These are phyloP conservation scores for Neopestalotiopsis rosae DNA, from an alignment of 2,329 filamentous ascomycete species.

Conservation along the genomic window DNA sequence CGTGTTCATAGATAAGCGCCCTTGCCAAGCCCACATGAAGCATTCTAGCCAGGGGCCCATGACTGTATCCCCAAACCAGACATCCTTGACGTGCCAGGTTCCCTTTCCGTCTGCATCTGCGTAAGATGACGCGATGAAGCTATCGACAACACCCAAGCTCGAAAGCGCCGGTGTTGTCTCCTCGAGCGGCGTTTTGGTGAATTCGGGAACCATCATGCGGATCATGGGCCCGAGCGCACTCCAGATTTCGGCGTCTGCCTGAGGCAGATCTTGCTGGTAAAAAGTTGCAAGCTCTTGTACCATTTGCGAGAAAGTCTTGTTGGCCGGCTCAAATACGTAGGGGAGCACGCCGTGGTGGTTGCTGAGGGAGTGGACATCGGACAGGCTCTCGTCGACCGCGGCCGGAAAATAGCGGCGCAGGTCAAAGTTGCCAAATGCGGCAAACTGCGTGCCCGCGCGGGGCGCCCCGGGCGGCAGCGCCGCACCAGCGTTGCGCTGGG, in stretches of 20 bases:
- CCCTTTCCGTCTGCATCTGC: conserved; percentile 17
- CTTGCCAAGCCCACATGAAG: conserved; percentile 23
- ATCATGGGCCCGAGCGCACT: conserved; percentile 23
- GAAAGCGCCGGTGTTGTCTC: conserved; percentile 22
- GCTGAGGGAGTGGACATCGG: conserved; percentile 17
- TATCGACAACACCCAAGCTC: conserved; percentile 21
- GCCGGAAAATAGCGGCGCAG: conserved; percentile 22
- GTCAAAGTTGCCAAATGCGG: conserved; percentile 22
- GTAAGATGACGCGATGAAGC: conserved; percentile 19
- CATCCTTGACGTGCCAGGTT: conserved; percentile 15
- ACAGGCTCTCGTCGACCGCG: background rate
- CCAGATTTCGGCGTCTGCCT: conserved; percentile 20
- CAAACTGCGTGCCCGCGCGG: conserved; percentile 17
- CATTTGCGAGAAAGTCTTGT: conserved; percentile 20
- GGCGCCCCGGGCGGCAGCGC: background rate
- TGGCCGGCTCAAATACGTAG: conserved; percentile 15
- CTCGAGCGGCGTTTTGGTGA: conserved; percentile 20
- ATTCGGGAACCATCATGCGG: conserved; percentile 21
- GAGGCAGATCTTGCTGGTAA: conserved; percentile 20
- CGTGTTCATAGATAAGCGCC: conserved; percentile 19
- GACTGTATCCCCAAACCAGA: conserved; percentile 21
- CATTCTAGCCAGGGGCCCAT: conserved; percentile 22
- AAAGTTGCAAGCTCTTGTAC: conserved; percentile 17
- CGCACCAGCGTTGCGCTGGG: conserved; percentile 11
- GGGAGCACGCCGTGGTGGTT: conserved; percentile 22